phyloP scores from a whole-genome alignment of 495 filamentous ascomycete genomes.

The Amphirosellinia nigrospora region DNA sequence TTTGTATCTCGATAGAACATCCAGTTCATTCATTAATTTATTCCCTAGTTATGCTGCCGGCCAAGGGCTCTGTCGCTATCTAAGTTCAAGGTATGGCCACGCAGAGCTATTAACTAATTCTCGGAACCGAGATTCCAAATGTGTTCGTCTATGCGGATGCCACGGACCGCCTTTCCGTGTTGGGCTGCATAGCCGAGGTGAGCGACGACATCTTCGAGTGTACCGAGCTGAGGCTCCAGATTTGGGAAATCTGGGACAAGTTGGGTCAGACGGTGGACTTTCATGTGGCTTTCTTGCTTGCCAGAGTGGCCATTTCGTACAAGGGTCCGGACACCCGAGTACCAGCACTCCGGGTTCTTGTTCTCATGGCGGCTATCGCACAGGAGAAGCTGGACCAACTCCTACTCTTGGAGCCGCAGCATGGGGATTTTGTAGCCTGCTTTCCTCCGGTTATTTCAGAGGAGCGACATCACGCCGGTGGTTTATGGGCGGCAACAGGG shows the following conservation, averaged over 20 bases:
- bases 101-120: accelerated
- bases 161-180: background rate
- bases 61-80: too few relatives aligned
- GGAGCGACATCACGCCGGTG: background rate
- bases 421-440: background rate
- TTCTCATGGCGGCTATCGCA: background rate
- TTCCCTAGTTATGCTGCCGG: too few relatives aligned
- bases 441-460: background rate
- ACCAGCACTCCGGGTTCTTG: background rate
- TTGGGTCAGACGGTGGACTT: background rate
- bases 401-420: background rate
- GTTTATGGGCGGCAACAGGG: background rate
- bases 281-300: background rate
- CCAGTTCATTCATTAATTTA: too few relatives aligned
- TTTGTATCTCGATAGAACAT: too few relatives aligned
- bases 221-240: background rate
- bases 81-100: background rate
- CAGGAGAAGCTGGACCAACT: background rate
- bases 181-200: background rate
- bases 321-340: background rate
- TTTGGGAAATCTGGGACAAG: background rate
- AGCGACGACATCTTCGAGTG: background rate
- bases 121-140: background rate
- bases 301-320: background rate
- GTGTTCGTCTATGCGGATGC: background rate